phyloP scores from a whole-genome alignment of 345 rosid genomes.

The Leavenworthia alabamica region DNA sequence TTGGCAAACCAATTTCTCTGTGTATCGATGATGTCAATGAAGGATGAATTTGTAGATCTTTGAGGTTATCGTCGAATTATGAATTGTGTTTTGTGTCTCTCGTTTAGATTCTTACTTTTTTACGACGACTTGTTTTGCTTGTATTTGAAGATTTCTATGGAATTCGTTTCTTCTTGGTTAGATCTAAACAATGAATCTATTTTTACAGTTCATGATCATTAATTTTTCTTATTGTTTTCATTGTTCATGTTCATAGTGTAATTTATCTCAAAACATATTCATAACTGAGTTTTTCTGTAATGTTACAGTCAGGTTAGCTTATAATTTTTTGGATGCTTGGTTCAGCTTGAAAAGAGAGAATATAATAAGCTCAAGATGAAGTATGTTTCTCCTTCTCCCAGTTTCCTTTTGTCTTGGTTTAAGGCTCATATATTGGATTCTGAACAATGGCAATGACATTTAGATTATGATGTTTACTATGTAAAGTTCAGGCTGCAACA shows the following conservation, averaged over 20 bases:
- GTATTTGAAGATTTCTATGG: neutral
- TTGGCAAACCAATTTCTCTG: neutral
- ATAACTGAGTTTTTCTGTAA: neutral
- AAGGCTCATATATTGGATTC: slow-evolving; percentile 1
- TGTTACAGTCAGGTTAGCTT: slow-evolving; percentile 16
- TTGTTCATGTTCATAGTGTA: neutral
- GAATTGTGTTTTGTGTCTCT: neutral
- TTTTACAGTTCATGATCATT: neutral
- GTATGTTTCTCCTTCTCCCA: slow-evolving; percentile 18
- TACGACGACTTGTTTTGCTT: neutral
- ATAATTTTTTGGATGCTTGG: neutral
- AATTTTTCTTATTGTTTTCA: neutral
- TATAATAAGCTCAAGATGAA: slow-evolving; percentile 13
- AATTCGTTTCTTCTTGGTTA: neutral
- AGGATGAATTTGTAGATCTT: neutral
- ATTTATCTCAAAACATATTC: neutral
- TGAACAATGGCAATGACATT: neutral
- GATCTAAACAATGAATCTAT: neutral
- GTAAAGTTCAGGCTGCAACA: neutral
- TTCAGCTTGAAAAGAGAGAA: neutral
- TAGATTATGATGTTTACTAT: neutral
- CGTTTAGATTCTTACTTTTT: neutral
- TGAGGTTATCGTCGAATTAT: neutral
- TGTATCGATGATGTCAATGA: neutral
- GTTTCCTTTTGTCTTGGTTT: neutral